A percentile compares a stretch with the other conserved stretches of the same genome.
Evolutionary conservation across 306 rosid genomes (phyloP).

Genomic region (Ormosia emarginata): DNA sequence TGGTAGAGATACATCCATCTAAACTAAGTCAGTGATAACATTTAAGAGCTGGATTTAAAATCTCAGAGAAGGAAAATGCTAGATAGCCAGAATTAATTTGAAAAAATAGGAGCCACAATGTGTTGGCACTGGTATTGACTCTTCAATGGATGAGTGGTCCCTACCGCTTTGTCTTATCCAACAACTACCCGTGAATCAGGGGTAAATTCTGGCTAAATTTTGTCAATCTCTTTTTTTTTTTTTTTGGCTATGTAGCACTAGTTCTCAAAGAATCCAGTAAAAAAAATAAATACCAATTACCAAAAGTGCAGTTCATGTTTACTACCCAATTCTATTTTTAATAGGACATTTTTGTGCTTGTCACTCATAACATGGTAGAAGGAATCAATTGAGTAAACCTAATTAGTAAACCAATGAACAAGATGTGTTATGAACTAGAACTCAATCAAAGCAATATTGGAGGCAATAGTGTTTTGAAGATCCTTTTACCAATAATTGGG

Average conservation of each 20-base stretch:
- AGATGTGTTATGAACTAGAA: neutral
- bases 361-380: neutral
- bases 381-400: neutral
- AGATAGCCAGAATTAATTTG: neutral
- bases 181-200: neutral
- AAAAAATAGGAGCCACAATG: neutral
- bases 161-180: neutral
- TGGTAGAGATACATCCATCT: conserved; percentile 14
- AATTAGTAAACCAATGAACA: neutral
- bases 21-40: conserved; percentile 22
- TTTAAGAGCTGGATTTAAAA: conserved; percentile 9
- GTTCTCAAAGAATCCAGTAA: neutral
- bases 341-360: neutral
- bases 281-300: neutral
- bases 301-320: neutral
- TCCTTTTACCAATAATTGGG: neutral
- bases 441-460: neutral
- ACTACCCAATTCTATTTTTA: neutral
- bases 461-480: neutral
- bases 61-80: neutral
- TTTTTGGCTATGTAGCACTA: neutral
- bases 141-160: neutral
- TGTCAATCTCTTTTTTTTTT: neutral
- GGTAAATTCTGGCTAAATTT: neutral
- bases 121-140: neutral